phyloP scores from a whole-genome alignment of 768 basidiomycete genomes.

The Leccinum barrowsii region DNA sequence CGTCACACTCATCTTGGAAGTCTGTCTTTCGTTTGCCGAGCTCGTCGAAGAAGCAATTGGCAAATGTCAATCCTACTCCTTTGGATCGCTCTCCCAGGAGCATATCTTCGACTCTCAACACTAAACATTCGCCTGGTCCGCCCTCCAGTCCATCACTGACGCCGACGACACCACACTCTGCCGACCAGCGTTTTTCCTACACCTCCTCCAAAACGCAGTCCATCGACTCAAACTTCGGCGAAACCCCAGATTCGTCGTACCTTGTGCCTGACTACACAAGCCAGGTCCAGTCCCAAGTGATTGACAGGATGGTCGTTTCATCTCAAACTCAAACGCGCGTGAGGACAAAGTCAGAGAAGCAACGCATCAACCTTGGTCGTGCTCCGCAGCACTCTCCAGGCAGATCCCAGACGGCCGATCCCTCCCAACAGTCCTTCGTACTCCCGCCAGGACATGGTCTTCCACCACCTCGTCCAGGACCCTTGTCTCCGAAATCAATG shows the following conservation, averaged over 20 bases:
- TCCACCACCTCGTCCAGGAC: slow-evolving; percentile 39
- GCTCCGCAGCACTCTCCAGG: slow-evolving; percentile 36
- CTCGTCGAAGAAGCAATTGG: slow-evolving; percentile 56
- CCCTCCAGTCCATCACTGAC: slow-evolving; percentile 49
- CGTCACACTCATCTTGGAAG: slow-evolving; percentile 52
- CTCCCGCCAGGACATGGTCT: slow-evolving; percentile 26
- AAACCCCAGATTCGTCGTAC: slow-evolving; percentile 28
- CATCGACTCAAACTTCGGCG: slow-evolving; percentile 56
- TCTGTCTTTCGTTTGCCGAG: slow-evolving; percentile 69
- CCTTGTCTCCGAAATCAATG: slow-evolving; percentile 66
- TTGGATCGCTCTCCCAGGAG: slow-evolving; percentile 43
- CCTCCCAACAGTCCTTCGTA: slow-evolving; percentile 42
- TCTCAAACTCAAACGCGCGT: slow-evolving; percentile 12
- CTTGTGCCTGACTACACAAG: slow-evolving; percentile 27
- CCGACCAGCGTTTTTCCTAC: slow-evolving; percentile 67
- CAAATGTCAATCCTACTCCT: slow-evolving; percentile 36
- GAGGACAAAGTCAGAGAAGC: slow-evolving; percentile 50
- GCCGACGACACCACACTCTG: slow-evolving; percentile 50
- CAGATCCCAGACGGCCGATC: slow-evolving; percentile 28
- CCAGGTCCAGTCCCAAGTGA: slow-evolving; percentile 14
- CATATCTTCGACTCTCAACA: slow-evolving; percentile 26
- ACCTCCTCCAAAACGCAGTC: slow-evolving; percentile 77
- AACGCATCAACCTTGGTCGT: slow-evolving; percentile 43
- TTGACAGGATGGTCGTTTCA: slow-evolving; percentile 17
- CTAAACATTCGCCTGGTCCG: slow-evolving; percentile 23